Evolutionary conservation across 2,329 filamentous ascomycete genomes (phyloP).

Genomic region (Elsinoe arachidis): DNA sequence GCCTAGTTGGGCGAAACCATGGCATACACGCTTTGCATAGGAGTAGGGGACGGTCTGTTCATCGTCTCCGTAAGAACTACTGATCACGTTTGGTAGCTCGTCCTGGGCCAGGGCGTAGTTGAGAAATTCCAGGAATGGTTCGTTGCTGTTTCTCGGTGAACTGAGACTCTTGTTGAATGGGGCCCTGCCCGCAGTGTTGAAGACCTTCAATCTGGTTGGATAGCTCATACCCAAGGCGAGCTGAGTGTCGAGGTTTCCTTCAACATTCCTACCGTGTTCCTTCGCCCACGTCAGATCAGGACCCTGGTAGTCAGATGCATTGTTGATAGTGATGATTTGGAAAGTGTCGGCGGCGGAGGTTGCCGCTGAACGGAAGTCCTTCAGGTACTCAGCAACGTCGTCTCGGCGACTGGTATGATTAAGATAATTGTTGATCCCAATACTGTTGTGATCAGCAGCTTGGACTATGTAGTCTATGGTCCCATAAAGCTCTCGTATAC

Average conservation of each 20-base stretch:
- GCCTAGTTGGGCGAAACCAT: conserved; percentile 57
- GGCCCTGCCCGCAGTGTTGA: conserved; percentile 50
- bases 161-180: conserved; percentile 43
- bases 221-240: conserved; percentile 49
- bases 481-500: conserved; percentile 46
- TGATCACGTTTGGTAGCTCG: conserved; percentile 54
- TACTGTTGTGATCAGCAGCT: conserved; percentile 32
- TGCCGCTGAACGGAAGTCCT: conserved; percentile 44
- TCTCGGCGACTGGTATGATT: conserved; percentile 41
- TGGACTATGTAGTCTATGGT: conserved; percentile 46
- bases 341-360: conserved; percentile 45
- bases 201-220: conserved; percentile 48
- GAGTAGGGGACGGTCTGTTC: conserved; percentile 54
- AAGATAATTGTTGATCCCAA: conserved; percentile 41
- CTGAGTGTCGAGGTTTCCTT: conserved; percentile 58
- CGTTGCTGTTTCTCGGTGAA: conserved; percentile 49
- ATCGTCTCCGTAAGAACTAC: conserved; percentile 58
- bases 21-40: conserved; percentile 55
- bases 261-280: too few relatives aligned
- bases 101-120: conserved; percentile 49
- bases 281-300: conserved; percentile 18
- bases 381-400: conserved; percentile 51
- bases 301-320: conserved; percentile 41
- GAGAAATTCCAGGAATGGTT: conserved; percentile 59
- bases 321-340: conserved; percentile 48